Conservation (phyloP, 345 rosid species). For the Theobroma cacao region DNA sequence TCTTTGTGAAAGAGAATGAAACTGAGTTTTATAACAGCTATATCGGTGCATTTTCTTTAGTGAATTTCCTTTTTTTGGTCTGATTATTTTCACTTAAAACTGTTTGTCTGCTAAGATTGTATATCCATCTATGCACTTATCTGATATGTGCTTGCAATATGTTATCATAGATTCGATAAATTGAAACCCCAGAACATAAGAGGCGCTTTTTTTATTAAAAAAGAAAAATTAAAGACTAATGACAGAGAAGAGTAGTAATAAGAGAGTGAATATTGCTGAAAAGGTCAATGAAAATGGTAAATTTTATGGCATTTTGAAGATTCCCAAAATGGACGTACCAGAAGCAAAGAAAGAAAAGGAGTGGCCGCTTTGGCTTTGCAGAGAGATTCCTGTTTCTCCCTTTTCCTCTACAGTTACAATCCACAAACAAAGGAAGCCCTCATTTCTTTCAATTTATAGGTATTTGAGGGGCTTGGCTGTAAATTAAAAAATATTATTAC, state of each 20-base stretch:
- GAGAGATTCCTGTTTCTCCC: neutral
- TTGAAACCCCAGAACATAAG: too few relatives aligned
- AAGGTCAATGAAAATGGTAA: neutral
- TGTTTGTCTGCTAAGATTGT: neutral
- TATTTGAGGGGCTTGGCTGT: slow-evolving; percentile 15
- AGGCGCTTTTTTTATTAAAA: too few relatives aligned
- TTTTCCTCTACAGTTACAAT: neutral
- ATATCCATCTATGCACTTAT: neutral
- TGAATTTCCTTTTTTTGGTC: neutral
- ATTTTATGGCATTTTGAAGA: slow-evolving; percentile 6
- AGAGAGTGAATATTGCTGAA: too few relatives aligned
- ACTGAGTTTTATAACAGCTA: neutral
- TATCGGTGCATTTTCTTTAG: neutral
- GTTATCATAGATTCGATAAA: too few relatives aligned
- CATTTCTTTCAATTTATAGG: slow-evolving; percentile 22
- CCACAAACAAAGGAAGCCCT: neutral
- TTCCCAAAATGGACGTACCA: slow-evolving; percentile 1
- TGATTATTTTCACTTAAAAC: neutral
- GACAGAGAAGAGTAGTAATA: too few relatives aligned
- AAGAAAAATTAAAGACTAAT: too few relatives aligned
- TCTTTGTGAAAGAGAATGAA: neutral
- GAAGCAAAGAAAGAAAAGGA: neutral
- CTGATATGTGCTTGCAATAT: neutral
- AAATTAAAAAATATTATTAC: neutral
- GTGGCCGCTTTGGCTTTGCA: neutral